Base-by-base conservation (phyloP, 768 basidiomycete species). In the Agrocybe praecox region DNA sequence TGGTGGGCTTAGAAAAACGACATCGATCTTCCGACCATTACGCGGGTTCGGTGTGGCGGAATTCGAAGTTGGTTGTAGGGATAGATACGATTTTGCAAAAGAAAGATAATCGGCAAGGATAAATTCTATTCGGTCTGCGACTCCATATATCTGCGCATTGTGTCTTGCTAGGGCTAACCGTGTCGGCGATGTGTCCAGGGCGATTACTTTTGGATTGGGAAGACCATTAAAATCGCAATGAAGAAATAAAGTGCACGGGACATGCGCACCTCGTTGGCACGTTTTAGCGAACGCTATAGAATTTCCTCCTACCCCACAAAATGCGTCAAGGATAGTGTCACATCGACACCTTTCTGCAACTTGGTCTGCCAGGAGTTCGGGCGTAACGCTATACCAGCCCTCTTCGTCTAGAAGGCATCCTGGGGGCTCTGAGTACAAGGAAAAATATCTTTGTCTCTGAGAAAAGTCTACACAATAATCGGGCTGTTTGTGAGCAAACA, bases 341-440 rank as follows among this genome's bases (percentile, higher is more conserved):
- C 89, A 93, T 8, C 90, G 83, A 76, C 96, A 97, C 21, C 96
- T 79, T 62, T 96, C 90, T 0, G 97, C 96, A 45, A 98, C 98
- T 69, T 94, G 95, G 57, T 84, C 73, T 8, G 96, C 97, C n/a
- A 99, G 86, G 36, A 80, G 80, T 65, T 98, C 95, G 0, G 97
- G 96, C 0, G 97, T 99, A 56, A 98, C 89, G 59, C 91, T 94
- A 73, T 90, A 98, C 96, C 96, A 98, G n/a, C 96, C 96, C 69
- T 96, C 94, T 62, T 91, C 86, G 61, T 98, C 97, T 11, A 98
- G 76, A 2, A 97, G 78, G 67, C 94, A 93, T 0, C 95, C 94
- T 0, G 80, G 78, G 11, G 72, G 70, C 17, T 85, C 71, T 22
- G 87, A 82, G 63, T 94, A 95, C 26, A 85, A 73, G 0, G 90